Conservation (phyloP, 2,329 filamentous ascomycete species). For the Talaromyces sp. region DNA sequence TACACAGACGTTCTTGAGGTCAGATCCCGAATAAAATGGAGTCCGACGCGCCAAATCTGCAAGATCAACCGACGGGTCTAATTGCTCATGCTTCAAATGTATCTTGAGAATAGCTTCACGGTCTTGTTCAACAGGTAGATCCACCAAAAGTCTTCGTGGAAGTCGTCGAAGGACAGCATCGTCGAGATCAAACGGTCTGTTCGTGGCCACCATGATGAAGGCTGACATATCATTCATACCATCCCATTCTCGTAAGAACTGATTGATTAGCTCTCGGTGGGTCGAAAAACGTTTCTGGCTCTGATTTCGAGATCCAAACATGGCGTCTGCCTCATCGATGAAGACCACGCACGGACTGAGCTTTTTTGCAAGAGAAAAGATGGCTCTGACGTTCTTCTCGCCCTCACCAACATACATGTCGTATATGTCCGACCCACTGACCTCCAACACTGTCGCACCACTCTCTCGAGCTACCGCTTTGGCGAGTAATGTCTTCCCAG, state of each 20-base stretch:
- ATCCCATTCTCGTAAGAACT: conserved; percentile 96
- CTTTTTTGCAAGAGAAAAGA: conserved; percentile 89
- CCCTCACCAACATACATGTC: conserved; percentile 96
- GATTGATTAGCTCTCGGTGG: conserved; percentile 89
- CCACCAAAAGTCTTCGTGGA: conserved; percentile 50
- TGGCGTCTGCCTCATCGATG: conserved; percentile 92
- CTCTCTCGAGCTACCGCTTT: conserved; percentile 65
- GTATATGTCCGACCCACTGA: conserved; percentile 87
- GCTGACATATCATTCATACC: conserved; percentile 79
- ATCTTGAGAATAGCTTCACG: conserved; percentile 51
- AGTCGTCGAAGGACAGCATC: conserved; percentile 53
- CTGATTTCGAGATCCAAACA: conserved; percentile 72
- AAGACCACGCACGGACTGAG: conserved; percentile 91
- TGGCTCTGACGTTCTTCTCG: conserved; percentile 91
- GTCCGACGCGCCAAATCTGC: conserved; percentile 47
- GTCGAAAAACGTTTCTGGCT: conserved; percentile 57
- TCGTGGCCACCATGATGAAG: conserved; percentile 98
- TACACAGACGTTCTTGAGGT: conserved; percentile 53
- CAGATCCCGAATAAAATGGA: conserved; percentile 52
- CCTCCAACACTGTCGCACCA: conserved; percentile 72
- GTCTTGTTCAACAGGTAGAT: conserved; percentile 48
- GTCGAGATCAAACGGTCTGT: conserved; percentile 91
- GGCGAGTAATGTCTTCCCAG: conserved; percentile 62
- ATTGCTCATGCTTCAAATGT: conserved; percentile 49
- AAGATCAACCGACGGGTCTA: conserved; percentile 44